Evolutionary conservation across 2,329 filamentous ascomycete genomes (phyloP).

Genomic region (Aspergillus ochraceoroseus): DNA sequence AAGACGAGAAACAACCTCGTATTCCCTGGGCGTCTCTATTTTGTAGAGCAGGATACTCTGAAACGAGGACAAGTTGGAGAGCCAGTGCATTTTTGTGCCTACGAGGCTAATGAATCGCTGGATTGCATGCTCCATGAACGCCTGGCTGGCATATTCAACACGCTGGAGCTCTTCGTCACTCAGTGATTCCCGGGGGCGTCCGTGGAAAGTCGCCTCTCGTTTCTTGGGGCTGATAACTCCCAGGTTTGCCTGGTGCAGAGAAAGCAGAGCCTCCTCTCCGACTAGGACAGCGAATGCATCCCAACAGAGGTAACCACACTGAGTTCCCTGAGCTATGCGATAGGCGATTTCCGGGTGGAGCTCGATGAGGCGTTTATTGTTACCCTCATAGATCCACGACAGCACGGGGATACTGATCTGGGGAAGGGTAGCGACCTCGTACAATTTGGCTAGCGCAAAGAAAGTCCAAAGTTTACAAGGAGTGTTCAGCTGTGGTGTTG

Average conservation of each 20-base stretch:
- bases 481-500: slow-evolving; percentile 56
- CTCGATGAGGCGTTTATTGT: slow-evolving; percentile 58
- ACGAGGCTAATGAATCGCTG: slow-evolving; percentile 32
- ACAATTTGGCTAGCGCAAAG: slow-evolving; percentile 57
- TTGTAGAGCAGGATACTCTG: slow-evolving; percentile 26
- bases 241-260: slow-evolving; percentile 22
- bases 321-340: slow-evolving; percentile 49
- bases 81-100: slow-evolving; percentile 38
- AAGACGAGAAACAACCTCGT: slow-evolving; percentile 19
- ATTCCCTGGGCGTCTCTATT: slow-evolving; percentile 13
- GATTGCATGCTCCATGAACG: slow-evolving; percentile 49
- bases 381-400: slow-evolving; percentile 55
- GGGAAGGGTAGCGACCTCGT: slow-evolving; percentile 43
- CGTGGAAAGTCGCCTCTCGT: slow-evolving; percentile 37
- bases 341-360: slow-evolving; percentile 59
- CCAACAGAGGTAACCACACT: slow-evolving; percentile 33
- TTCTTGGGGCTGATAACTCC: slow-evolving; percentile 2
- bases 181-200: slow-evolving; percentile 47
- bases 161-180: slow-evolving; percentile 54
- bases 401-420: slow-evolving; percentile 47
- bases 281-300: slow-evolving; percentile 58
- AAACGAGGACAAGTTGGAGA: slow-evolving; percentile 30
- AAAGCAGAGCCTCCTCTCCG: slow-evolving; percentile 55
- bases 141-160: slow-evolving; percentile 56
- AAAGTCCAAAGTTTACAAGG: slow-evolving; percentile 64